Evolutionary conservation across 768 basidiomycete species (phyloP), one percentile per base, ranked within the genome.

Genomic region (Trametes maxima): DNA sequence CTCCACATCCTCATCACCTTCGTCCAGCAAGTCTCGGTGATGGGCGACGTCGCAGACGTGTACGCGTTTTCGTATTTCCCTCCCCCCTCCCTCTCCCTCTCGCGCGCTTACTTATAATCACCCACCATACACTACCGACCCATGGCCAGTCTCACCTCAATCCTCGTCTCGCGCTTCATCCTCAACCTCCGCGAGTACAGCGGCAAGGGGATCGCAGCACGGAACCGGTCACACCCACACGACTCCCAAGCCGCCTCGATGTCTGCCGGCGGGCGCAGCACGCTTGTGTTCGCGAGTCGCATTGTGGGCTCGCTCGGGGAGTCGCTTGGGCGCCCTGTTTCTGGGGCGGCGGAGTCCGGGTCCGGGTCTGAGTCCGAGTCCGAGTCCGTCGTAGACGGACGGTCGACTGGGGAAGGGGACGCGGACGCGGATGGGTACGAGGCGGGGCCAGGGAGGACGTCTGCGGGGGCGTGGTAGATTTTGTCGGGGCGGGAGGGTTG

Each of bases 111-210:
- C 45, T 46, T 7, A 21, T 3, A 17, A 8, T 3, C 5, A 3
- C 44, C 44, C 10, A 46, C 14, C 19, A 2, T 21, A n/a, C 33
- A 19, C n/a, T n/a, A 19, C 16, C 17, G 5, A 19, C 33, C 12
- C 40, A 5, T 24, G 4, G 1, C 44, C 33, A 63, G 62, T 19
- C 44, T 63, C 57, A 39, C 62, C 12, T 44, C 57, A 6, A 36
- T 63, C 28, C 52, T 63, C 2, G 19, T 59, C 56, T 58, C 62
- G 1, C 56, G 62, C 10, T 63, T 58, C 53, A 58, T 63, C 21
- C 25, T 63, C 37, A 59, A 59, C 37, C 52, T 63, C 12, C 62
- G 62, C 43, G 53, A 54, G 8, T 19, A 19, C 14, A 40, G 42
- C 39, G 33, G 49, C 17, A 36, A 37, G 6, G 49, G 36, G 17